These are phyloP conservation scores for Calonectria crousiana DNA, from an alignment of 2,329 filamentous ascomycete species.

Conservation along the genomic window DNA sequence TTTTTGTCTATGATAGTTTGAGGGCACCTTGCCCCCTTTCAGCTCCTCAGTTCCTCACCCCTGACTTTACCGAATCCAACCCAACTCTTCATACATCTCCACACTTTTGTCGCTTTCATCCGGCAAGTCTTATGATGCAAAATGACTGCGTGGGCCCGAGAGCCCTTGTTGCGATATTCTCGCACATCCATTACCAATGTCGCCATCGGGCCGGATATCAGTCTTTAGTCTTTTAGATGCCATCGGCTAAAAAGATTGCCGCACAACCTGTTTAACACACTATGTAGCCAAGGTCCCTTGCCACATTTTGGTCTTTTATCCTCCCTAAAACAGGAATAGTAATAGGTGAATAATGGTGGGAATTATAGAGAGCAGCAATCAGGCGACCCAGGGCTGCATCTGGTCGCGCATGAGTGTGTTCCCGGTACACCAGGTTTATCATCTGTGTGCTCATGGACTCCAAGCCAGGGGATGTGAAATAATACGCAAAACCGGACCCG, in stretches of 20 bases:
- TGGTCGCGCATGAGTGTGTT: not conserved
- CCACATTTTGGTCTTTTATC: not conserved
- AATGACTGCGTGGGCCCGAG: not conserved
- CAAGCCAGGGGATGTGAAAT: not conserved
- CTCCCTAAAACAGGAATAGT: not conserved
- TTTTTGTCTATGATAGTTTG: not conserved
- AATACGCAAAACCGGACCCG: too few species aligned
- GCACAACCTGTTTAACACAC: not conserved
- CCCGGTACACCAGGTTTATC: not conserved
- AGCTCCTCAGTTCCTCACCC: not conserved
- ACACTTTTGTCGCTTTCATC: not conserved
- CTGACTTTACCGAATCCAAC: not conserved
- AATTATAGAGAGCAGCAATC: not conserved
- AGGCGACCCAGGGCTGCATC: too few species aligned
- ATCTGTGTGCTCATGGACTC: not conserved
- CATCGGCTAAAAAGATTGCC: not conserved
- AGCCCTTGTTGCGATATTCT: not conserved
- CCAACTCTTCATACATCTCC: not conserved
- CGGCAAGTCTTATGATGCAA: not conserved
- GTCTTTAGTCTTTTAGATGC: not conserved
- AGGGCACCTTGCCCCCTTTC: not conserved
- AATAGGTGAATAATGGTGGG: not conserved
- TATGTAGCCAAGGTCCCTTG: not conserved
- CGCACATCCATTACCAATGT: not conserved
- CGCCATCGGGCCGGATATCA: not conserved